These are phyloP conservation scores for Filosporella fistucella DNA, from an alignment of 495 filamentous ascomycete genomes.

Conservation along the genomic window DNA sequence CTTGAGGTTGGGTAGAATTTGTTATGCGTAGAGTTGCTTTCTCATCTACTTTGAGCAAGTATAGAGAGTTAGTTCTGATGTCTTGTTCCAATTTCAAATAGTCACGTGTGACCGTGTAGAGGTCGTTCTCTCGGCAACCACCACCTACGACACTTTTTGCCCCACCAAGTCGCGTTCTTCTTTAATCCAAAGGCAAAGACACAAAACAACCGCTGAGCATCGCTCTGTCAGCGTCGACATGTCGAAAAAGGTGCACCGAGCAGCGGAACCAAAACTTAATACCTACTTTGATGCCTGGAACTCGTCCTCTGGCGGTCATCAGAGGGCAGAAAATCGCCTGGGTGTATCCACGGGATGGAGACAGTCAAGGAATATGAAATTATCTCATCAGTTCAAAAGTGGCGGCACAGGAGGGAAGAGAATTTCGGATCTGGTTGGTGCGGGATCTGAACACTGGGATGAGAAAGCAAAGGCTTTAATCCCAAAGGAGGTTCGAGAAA, in stretches of 20 bases:
- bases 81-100: too few relatives aligned
- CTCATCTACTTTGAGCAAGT: too few relatives aligned
- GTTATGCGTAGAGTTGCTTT: too few relatives aligned
- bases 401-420: conserved; percentile 44
- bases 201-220: too few relatives aligned
- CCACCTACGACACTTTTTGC: too few relatives aligned
- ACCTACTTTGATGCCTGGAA: conserved; percentile 76
- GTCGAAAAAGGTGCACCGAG: conserved; percentile 22
- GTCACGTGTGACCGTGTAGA: too few relatives aligned
- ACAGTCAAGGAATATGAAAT: conserved; percentile 58
- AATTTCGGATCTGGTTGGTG: conserved; percentile 55
- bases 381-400: conserved; percentile 59
- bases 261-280: conserved; percentile 42
- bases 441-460: conserved; percentile 42
- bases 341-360: conserved; percentile 65
- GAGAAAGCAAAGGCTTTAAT: conserved; percentile 39
- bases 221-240: too few relatives aligned
- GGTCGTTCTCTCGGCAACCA: too few relatives aligned
- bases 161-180: too few relatives aligned
- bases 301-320: conserved; percentile 74
- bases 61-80: too few relatives aligned
- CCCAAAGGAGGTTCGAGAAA: conserved; percentile 35
- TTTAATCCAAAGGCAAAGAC: too few relatives aligned
- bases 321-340: conserved; percentile 60
- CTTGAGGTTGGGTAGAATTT: too few relatives aligned